Base-by-base conservation (phyloP, 2,329 filamentous ascomycete genomes). In the Fusarium torulosum region DNA sequence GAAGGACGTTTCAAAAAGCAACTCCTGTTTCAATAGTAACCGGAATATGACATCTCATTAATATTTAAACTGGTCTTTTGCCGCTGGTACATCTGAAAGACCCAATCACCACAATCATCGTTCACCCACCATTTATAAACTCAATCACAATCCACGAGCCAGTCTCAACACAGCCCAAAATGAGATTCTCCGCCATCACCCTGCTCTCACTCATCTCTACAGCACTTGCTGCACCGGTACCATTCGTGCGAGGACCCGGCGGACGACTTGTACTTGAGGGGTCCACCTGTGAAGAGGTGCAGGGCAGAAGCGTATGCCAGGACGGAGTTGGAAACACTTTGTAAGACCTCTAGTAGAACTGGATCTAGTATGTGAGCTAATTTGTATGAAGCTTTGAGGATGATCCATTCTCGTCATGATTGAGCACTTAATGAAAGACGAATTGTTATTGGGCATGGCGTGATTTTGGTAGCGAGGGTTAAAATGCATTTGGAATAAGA, bases 321-420 rank as follows among this genome's bases (percentile, higher is more conserved):
- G 61, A 66, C 15, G 63, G 63, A 20, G 13, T 52, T 2, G 63
- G 63, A 4, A 66, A 66, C 19, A 66, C 49, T 4, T 66, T 66
- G 61, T 62, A 38, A 44, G 61, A 37, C 4, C n/a, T 10, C 3
- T 13, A 2, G 3, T 6, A 6, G 13, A 1, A 6, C 20, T 6
- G 15, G 4, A 3, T 4, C 2, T 10, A 13, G 3, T 4, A 4
- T 7, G 1, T 3, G 1, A 13, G 4, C 44, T 59, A 15, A 60
- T 19, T 2, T 4, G 2, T 37, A 1, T n/a, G 0, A 9, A 61
- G 58, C 8, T 55, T 50, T 8, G 57, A 55, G 23, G 57, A 63
- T n/a, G 59, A 63, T 2, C 57, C 59, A 0, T 41, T 63, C 14
- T 41, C 59, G 13, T 62, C 59, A 9, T 27, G 23, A 29, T 38